Base-by-base conservation (phyloP, 2,329 filamentous ascomycete species). In the Fusarium papillatum region DNA sequence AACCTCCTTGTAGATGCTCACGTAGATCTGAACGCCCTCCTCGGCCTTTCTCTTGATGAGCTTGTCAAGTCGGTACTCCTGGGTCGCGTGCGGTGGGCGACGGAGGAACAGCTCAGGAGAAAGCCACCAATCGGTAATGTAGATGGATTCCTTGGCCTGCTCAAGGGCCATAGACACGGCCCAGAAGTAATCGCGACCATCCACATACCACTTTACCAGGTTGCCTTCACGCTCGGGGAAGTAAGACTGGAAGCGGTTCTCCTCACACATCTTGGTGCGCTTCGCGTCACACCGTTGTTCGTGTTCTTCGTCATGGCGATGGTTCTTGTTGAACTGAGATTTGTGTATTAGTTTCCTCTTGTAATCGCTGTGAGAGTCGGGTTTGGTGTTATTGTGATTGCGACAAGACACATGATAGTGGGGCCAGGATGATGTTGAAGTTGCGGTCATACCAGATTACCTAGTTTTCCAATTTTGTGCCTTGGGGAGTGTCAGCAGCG, bases 61-160 rank as follows among this genome's bases (percentile, higher is more conserved):
- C 73, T 95, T 92, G 83, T 99, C 97, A 22, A 99, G 85, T 14
- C 96, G 90, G 91, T 93, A 98, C 84, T 98, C 91, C 82, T 97
- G 95, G 76, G 95, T 94, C 81, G 89, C 90, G 76, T 93, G 93
- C 0, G 97, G 95, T 2, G 97, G 96, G 24, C 97, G 90, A 43
- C 97, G 92, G 73, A 99, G 84, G 84, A 96, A 98, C 73, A 97
- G 85, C 84, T 97, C 95, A 0, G 95, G 97, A 5, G 95, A 97
- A 17, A 98, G 87, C 97, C 97, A 98, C 97, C 96, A 99, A 81
- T 98, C 97, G 71, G 90, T 94, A 76, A 99, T 97, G 84, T 98
- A 99, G 78, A 99, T 98, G 57, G 94, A 93, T 85, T 98, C 96
- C 80, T 94, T 94, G 43, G 97, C 97, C 71, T 93, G 89, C 75